Conservation (phyloP, 331 rosid species). For the Dryas integrifolia region DNA sequence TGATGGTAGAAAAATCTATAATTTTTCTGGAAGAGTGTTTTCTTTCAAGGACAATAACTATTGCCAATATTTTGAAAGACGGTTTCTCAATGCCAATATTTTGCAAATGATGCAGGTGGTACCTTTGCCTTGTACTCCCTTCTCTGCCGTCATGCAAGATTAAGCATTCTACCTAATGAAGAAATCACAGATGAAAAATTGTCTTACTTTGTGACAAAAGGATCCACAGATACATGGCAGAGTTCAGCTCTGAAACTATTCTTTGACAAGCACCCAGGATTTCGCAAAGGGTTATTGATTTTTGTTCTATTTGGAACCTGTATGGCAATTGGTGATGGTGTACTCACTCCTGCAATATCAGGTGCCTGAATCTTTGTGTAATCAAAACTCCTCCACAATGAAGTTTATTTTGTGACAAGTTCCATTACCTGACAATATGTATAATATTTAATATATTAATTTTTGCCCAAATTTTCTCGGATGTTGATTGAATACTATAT, state of each 20-base stretch:
- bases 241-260: conserved; percentile 44
- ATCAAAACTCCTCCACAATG: conserved; percentile 27
- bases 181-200: conserved; percentile 52
- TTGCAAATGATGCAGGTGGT: conserved; percentile 57
- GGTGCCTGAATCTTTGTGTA: conserved; percentile 43
- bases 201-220: conserved; percentile 43
- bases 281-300: conserved; percentile 46
- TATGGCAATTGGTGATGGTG: conserved; percentile 69
- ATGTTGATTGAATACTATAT: too few species aligned
- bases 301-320: conserved; percentile 68
- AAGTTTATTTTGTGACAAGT: conserved; percentile 37
- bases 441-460: too few species aligned
- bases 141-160: conserved; percentile 62
- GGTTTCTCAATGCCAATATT: conserved; percentile 19
- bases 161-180: conserved; percentile 68
- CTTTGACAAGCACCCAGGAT: conserved; percentile 51
- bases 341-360: conserved; percentile 83
- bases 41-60: too few species aligned
- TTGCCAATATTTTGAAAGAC: not conserved
- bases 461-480: too few species aligned
- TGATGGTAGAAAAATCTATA: too few species aligned
- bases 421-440: conserved; percentile 16
- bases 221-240: conserved; percentile 51
- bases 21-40: too few species aligned
- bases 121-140: conserved; percentile 77